phyloP scores from a whole-genome alignment of 2,329 filamentous ascomycete species.

The Aspergillus fijiensis region DNA sequence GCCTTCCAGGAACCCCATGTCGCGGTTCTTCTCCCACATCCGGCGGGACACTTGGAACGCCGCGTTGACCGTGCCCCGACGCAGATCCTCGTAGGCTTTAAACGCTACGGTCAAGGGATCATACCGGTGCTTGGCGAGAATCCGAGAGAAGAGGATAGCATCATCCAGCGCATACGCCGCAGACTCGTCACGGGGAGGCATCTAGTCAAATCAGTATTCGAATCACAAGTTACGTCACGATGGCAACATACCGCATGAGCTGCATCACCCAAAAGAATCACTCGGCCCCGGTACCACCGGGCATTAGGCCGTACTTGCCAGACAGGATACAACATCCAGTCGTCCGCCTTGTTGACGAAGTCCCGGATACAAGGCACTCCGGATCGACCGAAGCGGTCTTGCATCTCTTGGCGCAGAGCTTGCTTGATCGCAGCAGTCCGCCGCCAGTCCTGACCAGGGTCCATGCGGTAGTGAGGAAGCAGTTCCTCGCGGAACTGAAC shows the following conservation, averaged over 20 bases:
- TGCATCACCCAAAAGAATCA: slow-evolving; percentile 48
- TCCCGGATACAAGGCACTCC: slow-evolving; percentile 40
- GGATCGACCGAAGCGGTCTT: slow-evolving; percentile 35
- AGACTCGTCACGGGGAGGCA: slow-evolving; percentile 50
- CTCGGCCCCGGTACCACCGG: slow-evolving; percentile 42
- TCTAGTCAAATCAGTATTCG: slow-evolving; percentile 30
- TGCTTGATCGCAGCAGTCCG: slow-evolving; percentile 35
- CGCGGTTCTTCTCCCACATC: slow-evolving; percentile 42
- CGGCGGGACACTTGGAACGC: slow-evolving; percentile 42
- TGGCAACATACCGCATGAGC: slow-evolving; percentile 45
- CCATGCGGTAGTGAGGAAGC: slow-evolving; percentile 22
- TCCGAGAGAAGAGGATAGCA: slow-evolving; percentile 44
- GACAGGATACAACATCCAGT: slow-evolving; percentile 48
- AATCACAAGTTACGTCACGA: too few relatives aligned
- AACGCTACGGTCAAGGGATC: slow-evolving; percentile 36
- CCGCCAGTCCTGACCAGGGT: slow-evolving; percentile 34
- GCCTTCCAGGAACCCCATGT: slow-evolving; percentile 37
- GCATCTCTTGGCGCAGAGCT: slow-evolving; percentile 37
- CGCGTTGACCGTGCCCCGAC: slow-evolving; percentile 37
- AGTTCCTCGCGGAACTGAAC: slow-evolving; percentile 33
- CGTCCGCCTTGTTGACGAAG: slow-evolving; percentile 34
- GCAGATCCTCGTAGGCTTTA: slow-evolving; percentile 39
- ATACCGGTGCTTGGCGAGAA: slow-evolving; percentile 35
- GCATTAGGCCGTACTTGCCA: slow-evolving; percentile 42
- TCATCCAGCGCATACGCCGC: slow-evolving; percentile 48